phyloP scores from a whole-genome alignment of 257 asterid species.

The Solanum sitiens region DNA sequence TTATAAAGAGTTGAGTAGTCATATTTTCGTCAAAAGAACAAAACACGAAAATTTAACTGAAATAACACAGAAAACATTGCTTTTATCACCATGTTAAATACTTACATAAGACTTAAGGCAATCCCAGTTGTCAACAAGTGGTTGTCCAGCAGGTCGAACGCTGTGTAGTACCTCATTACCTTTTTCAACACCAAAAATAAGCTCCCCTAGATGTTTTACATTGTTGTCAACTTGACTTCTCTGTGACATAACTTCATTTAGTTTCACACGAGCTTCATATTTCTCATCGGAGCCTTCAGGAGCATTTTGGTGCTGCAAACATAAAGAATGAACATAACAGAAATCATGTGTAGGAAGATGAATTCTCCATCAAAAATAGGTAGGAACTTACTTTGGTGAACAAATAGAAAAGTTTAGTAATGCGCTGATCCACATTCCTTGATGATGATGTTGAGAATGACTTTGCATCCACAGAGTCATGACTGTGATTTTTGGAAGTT shows the following conservation, averaged over 20 bases:
- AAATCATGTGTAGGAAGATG: too few relatives aligned
- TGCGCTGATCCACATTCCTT: too few relatives aligned
- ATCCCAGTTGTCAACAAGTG: constrained; percentile 11
- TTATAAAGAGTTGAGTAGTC: neutral
- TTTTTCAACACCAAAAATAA: constrained; percentile 65
- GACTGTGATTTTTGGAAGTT: too few relatives aligned
- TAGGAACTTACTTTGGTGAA: too few relatives aligned
- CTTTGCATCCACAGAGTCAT: too few relatives aligned
- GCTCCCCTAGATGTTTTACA: constrained; percentile 53
- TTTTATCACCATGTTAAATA: too few relatives aligned
- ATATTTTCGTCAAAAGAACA: neutral
- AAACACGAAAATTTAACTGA: too few relatives aligned
- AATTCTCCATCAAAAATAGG: too few relatives aligned
- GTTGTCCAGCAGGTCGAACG: constrained; percentile 58
- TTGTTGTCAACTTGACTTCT: constrained; percentile 61
- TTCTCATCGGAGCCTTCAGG: constrained; percentile 70
- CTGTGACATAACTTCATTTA: constrained; percentile 67
- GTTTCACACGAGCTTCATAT: constrained; percentile 67
- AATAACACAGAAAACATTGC: too few relatives aligned
- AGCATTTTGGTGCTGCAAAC: constrained; percentile 46
- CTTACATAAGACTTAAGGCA: constrained; percentile 34
- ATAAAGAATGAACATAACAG: neutral
- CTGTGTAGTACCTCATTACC: constrained; percentile 44
- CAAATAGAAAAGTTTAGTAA: too few relatives aligned
- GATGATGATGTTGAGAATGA: too few relatives aligned